phyloP scores from a whole-genome alignment of 177 flowering plant species.

The Tripterygium wilfordii region DNA sequence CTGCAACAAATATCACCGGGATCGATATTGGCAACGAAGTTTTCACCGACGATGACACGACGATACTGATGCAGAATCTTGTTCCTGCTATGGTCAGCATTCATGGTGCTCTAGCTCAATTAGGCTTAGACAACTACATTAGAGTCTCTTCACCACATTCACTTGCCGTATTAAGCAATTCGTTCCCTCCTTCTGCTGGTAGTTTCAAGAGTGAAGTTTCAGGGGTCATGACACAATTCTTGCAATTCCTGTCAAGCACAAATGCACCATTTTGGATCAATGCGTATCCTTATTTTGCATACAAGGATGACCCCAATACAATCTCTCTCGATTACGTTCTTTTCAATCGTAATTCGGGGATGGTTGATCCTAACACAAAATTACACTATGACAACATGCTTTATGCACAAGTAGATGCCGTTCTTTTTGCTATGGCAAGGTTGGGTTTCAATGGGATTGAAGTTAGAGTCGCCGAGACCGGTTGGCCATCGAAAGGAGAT shows the following conservation, averaged over 20 bases:
- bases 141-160: conserved; percentile 61
- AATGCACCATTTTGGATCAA: conserved; percentile 74
- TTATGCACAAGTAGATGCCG: conserved; percentile 85
- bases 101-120: conserved; percentile 48
- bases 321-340: conserved; percentile 66
- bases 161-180: conserved; percentile 40
- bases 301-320: conserved; percentile 43
- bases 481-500: conserved; percentile 13
- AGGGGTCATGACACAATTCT: conserved; percentile 32
- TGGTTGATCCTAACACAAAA: conserved; percentile 68
- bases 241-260: conserved; percentile 46
- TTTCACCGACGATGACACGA: conserved; percentile 43
- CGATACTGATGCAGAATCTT: conserved; percentile 34
- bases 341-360: conserved; percentile 54
- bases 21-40: conserved; percentile 83
- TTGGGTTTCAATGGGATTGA: conserved; percentile 63
- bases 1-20: conserved; percentile 68
- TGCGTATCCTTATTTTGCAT: conserved; percentile 80
- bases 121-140: conserved; percentile 49
- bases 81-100: conserved; percentile 70
- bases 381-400: conserved; percentile 81
- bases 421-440: conserved; percentile 49
- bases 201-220: conserved; percentile 35
- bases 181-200: conserved; percentile 77
- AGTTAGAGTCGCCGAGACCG: conserved; percentile 83